Base-by-base conservation (phyloP, 2,329 filamentous ascomycete genomes). In the Monosporascus sp. region DNA sequence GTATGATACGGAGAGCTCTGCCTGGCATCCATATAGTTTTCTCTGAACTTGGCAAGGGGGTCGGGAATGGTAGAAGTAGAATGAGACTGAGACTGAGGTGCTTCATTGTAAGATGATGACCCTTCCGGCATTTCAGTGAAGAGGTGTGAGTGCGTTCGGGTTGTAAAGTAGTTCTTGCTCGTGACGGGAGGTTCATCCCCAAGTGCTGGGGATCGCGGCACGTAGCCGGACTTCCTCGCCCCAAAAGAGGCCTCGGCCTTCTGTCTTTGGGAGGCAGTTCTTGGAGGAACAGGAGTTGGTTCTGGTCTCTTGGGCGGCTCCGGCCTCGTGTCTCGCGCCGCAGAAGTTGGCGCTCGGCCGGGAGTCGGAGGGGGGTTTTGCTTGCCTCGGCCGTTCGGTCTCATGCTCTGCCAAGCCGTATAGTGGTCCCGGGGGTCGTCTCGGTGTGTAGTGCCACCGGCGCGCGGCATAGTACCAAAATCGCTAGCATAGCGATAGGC, bases 191-290 rank as follows among this genome's bases (percentile, higher is more conserved):
- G 77, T 55, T 83, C 81, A 48, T 83, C 81, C 2, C 75, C 78
- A 27, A 68, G 57, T 52, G 68, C 68, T 2, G 77, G 72, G 11
- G 80, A 79, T 37, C 69, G 71, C 46, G 79, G 78, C 45, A 74
- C 71, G 54, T 77, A 82, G 15, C 79, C 79, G 5, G 73, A 59
- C 58, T 74, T 76, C 56, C 74, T 74, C 22, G 65, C 62, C 15
- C 81, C 81, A 62, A 84, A 84, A 0, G 80, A 72, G 17, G 80
- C 80, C 47, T 83, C 73, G 8, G 76, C 74, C 50, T 80, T 78
- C 56, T 81, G 74, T 54, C 72, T 75, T 47, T 81, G 78, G 11
- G 75, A 76, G 8, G 80, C 76, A 2, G 79, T 79, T 42, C 76
- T 72, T 8, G 78, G 74, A 5, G 77, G 74, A 20, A 68, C 72